phyloP scores from a whole-genome alignment of 768 basidiomycete genomes.

The Russula ochroleuca region DNA sequence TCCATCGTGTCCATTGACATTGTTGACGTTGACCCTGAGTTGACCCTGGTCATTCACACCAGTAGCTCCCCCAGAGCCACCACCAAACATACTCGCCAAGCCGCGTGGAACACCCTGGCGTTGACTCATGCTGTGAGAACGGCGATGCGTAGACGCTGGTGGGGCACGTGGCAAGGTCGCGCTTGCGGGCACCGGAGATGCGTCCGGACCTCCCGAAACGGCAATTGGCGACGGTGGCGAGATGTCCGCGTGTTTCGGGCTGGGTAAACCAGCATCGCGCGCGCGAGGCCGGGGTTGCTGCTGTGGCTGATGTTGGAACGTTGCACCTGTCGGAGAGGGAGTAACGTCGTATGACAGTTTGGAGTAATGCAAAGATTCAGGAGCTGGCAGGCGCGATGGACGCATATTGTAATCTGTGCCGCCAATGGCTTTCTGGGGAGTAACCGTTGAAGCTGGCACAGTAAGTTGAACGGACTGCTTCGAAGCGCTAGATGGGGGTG shows the following conservation, averaged over 20 bases:
- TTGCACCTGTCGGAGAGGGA: constrained; percentile 56
- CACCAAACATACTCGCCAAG: constrained; percentile 60
- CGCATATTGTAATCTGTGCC: constrained; percentile 80
- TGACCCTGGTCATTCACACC: constrained; percentile 27
- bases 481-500: constrained; percentile 25
- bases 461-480: constrained; percentile 28
- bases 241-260: constrained; percentile 36
- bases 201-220: constrained; percentile 5
- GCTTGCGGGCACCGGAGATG: constrained; percentile 29
- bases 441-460: constrained; percentile 30
- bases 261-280: constrained; percentile 56
- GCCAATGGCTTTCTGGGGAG: constrained; percentile 38
- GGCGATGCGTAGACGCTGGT: constrained; percentile 70
- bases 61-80: constrained; percentile 20
- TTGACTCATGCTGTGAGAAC: constrained; percentile 82
- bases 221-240: constrained; percentile 9
- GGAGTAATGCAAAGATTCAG: constrained; percentile 76
- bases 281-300: constrained; percentile 56
- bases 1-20: constrained; percentile 30
- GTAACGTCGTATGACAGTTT: constrained; percentile 72
- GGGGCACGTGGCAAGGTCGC: constrained; percentile 58
- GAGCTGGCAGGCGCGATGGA: constrained; percentile 73
- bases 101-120: constrained; percentile 52
- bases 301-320: constrained; percentile 53
- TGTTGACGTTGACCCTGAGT: constrained; percentile 9